Evolutionary conservation across 179 eudicot genomes (phyloP).

Genomic region (Drosera spatulata): DNA sequence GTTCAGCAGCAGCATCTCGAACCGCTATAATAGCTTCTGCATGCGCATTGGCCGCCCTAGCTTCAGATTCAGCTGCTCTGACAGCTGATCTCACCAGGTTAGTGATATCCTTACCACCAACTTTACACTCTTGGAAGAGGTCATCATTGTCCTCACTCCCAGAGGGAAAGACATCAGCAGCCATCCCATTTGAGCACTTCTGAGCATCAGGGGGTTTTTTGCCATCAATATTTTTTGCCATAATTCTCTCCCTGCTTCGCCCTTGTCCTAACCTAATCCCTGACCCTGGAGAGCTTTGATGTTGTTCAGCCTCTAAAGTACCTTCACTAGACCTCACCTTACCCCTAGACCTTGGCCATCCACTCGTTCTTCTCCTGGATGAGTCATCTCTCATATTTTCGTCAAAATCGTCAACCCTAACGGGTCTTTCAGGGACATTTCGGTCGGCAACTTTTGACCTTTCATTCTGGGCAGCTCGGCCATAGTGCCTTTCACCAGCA

Average conservation of each 20-base stretch:
- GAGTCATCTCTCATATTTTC: constrained; percentile 51
- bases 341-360: constrained; percentile 35
- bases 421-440: constrained; percentile 33
- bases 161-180: constrained; percentile 23
- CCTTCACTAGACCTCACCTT: constrained; percentile 41
- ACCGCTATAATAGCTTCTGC: constrained; percentile 83
- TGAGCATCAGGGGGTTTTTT: constrained; percentile 33
- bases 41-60: constrained; percentile 83
- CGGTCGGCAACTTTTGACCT: constrained; percentile 36
- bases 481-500: constrained; percentile 34
- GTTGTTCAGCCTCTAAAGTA: constrained; percentile 43
- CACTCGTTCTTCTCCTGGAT: constrained; percentile 40
- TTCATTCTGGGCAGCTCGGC: constrained; percentile 43
- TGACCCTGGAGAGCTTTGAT: constrained; percentile 52
- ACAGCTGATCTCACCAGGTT: constrained; percentile 85
- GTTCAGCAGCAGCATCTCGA: constrained; percentile 98
- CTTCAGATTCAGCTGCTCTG: constrained; percentile 97
- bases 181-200: constrained; percentile 22
- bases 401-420: constrained; percentile 49
- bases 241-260: constrained; percentile 36
- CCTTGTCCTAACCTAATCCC: constrained; percentile 56
- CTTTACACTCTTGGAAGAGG: constrained; percentile 62
- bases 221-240: constrained; percentile 28
- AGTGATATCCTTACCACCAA: constrained; percentile 75
- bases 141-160: constrained; percentile 80